A percentile compares a stretch with the other conserved stretches of the same genome.
Evolutionary conservation across 148 eudicot genomes (phyloP).

Genomic region (Rhododendron ferrugineum): DNA sequence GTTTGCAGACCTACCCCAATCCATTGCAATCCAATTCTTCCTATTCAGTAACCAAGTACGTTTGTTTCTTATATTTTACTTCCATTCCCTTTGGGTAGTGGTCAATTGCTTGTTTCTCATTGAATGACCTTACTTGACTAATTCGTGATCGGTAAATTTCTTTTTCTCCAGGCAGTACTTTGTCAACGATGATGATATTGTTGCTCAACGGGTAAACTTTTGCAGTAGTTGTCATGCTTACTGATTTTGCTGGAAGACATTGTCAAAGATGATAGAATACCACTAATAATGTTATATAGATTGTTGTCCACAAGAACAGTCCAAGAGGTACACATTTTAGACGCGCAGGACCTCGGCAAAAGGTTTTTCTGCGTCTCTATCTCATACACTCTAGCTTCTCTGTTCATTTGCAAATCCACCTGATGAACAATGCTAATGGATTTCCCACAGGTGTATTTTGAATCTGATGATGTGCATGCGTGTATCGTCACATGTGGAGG

Average conservation of each 20-base stretch:
- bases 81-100: not conserved
- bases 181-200: constrained; percentile 7
- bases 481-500: constrained; percentile 61
- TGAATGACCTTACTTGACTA: not conserved
- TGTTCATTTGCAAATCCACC: not conserved
- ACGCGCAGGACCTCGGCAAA: constrained; percentile 18
- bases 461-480: constrained; percentile 44
- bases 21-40: constrained; percentile 12
- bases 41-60: constrained; percentile 12
- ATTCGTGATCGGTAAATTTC: not conserved
- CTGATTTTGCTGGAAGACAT: not conserved
- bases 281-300: not conserved
- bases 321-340: constrained; percentile 21
- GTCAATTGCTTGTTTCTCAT: not conserved
- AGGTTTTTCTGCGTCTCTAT: constrained; percentile 5
- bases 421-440: not conserved
- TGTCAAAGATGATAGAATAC: not conserved
- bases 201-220: constrained; percentile 12
- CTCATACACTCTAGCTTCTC: not conserved
- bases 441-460: constrained; percentile 42
- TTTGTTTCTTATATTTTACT: not conserved
- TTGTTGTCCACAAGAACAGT: constrained; percentile 12
- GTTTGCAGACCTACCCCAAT: constrained; percentile 16
- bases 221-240: not conserved
- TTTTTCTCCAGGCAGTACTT: constrained; percentile 16